phyloP scores from a whole-genome alignment of 768 basidiomycete species.

The Lactifluus pinguis region DNA sequence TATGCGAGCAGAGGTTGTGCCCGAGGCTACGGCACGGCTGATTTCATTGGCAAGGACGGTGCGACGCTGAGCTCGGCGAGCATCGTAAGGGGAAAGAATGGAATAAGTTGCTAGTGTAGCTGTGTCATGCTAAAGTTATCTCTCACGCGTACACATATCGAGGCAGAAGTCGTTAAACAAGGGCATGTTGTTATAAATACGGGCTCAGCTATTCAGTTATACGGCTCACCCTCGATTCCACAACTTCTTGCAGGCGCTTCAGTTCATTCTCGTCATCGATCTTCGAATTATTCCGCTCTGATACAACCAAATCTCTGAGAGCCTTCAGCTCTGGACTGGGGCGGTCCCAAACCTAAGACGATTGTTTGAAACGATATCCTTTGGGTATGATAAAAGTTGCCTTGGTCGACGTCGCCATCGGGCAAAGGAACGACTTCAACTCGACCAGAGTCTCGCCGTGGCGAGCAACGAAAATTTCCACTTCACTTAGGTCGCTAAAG shows the following conservation, averaged over 20 bases:
- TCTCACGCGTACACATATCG: slow-evolving; percentile 42
- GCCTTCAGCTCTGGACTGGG: no score
- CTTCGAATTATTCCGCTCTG: background rate
- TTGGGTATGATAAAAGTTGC: background rate
- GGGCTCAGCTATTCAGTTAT: background rate
- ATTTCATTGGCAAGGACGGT: slow-evolving; percentile 50
- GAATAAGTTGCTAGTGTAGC: slow-evolving; percentile 56
- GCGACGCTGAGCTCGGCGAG: slow-evolving; percentile 23
- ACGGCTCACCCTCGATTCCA: background rate
- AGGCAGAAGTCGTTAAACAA: background rate
- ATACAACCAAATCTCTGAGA: no score
- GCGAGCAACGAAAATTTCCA: no score
- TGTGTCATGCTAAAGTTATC: slow-evolving; percentile 46
- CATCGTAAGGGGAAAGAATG: slow-evolving; percentile 50
- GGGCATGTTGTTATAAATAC: background rate
- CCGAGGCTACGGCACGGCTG: slow-evolving; percentile 36
- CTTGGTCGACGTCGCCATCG: background rate
- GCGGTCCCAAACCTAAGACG: slow-evolving; percentile 1
- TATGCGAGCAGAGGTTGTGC: background rate
- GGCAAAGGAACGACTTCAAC: no score
- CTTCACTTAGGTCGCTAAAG: background rate
- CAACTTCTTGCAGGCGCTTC: background rate
- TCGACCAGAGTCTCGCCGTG: no score
- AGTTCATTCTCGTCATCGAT: background rate
- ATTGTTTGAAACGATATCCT: background rate